Percentiles rank a stretch among this genome's conserved stretches.
Conservation (phyloP, 2,329 filamentous ascomycete species). For the Cyclaneusma minus region DNA sequence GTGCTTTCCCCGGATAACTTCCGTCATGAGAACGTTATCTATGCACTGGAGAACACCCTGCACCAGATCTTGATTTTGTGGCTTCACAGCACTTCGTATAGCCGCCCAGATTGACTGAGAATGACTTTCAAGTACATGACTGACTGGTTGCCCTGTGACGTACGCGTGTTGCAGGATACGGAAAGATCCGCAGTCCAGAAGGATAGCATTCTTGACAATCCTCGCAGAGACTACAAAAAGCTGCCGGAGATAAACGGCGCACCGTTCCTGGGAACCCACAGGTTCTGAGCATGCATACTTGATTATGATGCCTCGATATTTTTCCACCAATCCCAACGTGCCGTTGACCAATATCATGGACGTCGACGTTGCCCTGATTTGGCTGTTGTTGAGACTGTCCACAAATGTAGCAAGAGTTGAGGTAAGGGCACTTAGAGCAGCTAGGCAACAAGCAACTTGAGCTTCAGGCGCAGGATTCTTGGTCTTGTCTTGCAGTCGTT, state of each 20-base stretch:
- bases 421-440: slow-evolving; percentile 44
- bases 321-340: slow-evolving; percentile 48
- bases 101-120: slow-evolving; percentile 68
- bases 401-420: slow-evolving; percentile 41
- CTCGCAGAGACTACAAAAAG: slow-evolving; percentile 40
- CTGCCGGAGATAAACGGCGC: background rate
- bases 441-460: slow-evolving; percentile 44
- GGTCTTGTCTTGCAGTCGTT: slow-evolving; percentile 44
- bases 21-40: no score
- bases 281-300: slow-evolving; percentile 32
- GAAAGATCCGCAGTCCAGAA: slow-evolving; percentile 56
- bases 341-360: slow-evolving; percentile 47
- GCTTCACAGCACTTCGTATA: slow-evolving; percentile 51
- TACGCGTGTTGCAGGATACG: slow-evolving; percentile 54
- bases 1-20: no score
- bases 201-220: slow-evolving; percentile 50
- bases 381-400: slow-evolving; percentile 28
- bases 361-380: no score
- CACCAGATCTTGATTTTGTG: slow-evolving; percentile 56
- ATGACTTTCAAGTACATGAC: slow-evolving; percentile 51
- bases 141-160: slow-evolving; percentile 41
- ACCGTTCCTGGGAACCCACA: slow-evolving; percentile 16
- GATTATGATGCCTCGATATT: slow-evolving; percentile 44
- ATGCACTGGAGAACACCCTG: slow-evolving; percentile 46
- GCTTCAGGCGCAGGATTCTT: slow-evolving; percentile 38